phyloP scores from a whole-genome alignment of 148 eudicot genomes.

The Camellia japonica region DNA sequence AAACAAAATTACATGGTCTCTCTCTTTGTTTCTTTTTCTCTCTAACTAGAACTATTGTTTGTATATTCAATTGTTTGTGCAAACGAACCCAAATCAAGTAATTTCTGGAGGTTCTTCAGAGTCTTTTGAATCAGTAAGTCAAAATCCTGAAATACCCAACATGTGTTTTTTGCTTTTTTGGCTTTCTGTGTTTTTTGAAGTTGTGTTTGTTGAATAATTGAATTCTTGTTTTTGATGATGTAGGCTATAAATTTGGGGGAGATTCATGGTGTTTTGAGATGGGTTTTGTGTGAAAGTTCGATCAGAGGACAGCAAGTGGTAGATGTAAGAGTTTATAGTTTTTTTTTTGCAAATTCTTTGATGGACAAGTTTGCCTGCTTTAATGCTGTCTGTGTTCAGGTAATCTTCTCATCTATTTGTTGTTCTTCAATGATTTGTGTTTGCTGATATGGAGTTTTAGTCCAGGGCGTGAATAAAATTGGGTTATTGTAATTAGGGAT shows the following conservation, averaged over 20 bases:
- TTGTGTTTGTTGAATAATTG: not conserved
- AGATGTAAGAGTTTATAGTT: not conserved
- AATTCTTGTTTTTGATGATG: not conserved
- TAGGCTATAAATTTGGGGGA: not conserved
- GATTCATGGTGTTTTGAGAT: not conserved
- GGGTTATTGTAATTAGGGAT: not conserved
- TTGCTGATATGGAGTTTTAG: not conserved
- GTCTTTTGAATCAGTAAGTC: not conserved
- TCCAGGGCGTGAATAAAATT: not conserved
- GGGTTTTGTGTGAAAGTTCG: not conserved
- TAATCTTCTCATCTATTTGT: not conserved
- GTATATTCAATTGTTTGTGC: not conserved
- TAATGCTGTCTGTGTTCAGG: not conserved
- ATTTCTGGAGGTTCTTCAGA: not conserved
- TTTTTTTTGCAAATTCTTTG: not conserved
- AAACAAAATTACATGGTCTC: not conserved
- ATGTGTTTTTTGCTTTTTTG: not conserved
- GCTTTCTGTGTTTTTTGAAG: not conserved
- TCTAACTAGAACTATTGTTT: not conserved
- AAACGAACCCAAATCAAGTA: not conserved
- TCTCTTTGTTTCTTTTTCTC: not conserved
- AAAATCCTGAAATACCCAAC: not conserved
- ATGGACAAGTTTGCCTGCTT: slow-evolving; percentile 2
- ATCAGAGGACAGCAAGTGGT: not conserved
- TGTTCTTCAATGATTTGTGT: not conserved